phyloP scores from a whole-genome alignment of 176 grass and related monocot genomes.

The Oryza brachyantha region DNA sequence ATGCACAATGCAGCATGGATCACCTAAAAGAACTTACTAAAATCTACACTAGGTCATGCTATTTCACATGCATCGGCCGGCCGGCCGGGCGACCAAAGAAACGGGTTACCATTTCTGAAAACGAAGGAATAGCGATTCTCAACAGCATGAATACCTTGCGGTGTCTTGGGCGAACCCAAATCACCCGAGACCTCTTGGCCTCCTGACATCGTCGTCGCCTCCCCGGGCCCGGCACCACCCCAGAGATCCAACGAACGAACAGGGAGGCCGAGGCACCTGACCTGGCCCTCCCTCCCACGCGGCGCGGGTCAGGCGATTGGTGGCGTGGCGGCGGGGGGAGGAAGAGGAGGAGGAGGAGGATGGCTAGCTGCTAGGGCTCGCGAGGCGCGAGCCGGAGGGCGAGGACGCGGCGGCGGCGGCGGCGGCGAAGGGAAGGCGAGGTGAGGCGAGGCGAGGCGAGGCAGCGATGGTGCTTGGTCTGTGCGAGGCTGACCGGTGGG shows the following conservation, averaged over 20 bases:
- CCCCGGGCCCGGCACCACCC: background rate
- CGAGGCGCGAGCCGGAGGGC: background rate
- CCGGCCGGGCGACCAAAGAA: no score
- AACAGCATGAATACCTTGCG: background rate
- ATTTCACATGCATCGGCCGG: background rate
- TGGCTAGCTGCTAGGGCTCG: background rate
- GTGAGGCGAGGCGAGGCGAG: background rate
- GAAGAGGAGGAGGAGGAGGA: background rate
- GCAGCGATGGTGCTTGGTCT: background rate
- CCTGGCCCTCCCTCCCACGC: background rate
- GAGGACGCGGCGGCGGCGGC: background rate
- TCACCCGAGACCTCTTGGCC: slow-evolving; percentile 36
- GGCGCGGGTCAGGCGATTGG: background rate
- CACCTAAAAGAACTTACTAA: slow-evolving; percentile 6
- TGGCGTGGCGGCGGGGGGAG: background rate
- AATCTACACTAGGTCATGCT: background rate
- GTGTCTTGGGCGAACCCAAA: background rate
- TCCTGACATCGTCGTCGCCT: slow-evolving; percentile 21
- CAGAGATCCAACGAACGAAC: slow-evolving; percentile 20
- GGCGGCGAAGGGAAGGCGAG: slow-evolving; percentile 7
- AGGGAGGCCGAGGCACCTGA: no score
- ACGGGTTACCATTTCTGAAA: no score
- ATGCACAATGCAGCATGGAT: background rate
- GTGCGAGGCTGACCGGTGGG: background rate
- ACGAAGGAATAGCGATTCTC: background rate